Evolutionary conservation across 768 basidiomycete species (phyloP).

Genomic region (Pleurotus pulmonarius): DNA sequence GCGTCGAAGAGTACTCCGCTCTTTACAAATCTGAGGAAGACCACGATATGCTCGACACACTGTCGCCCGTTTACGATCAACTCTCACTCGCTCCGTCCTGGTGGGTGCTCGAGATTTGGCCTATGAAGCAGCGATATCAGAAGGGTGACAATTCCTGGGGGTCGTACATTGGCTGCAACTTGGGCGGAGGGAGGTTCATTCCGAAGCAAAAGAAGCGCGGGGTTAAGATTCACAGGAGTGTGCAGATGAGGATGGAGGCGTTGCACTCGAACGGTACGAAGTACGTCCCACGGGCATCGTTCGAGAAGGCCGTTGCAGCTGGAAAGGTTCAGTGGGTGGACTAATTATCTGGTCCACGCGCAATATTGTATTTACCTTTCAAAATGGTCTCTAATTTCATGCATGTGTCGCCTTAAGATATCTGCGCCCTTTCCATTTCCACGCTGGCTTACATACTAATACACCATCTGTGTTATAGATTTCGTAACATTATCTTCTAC

Average conservation of each 20-base stretch:
- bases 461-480: too few species aligned
- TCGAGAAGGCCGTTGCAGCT: too few species aligned
- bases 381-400: too few species aligned
- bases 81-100: slow-evolving; percentile 37
- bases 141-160: slow-evolving; percentile 21
- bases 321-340: too few species aligned
- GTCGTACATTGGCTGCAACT: slow-evolving; percentile 23
- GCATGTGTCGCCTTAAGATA: too few species aligned
- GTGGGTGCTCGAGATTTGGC: slow-evolving; percentile 63
- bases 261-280: slow-evolving; percentile 26
- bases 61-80: slow-evolving; percentile 48
- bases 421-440: too few species aligned
- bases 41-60: slow-evolving; percentile 48
- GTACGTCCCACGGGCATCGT: too few species aligned
- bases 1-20: background rate
- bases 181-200: slow-evolving; percentile 34
- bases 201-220: slow-evolving; percentile 33
- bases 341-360: too few species aligned
- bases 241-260: slow-evolving; percentile 54
- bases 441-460: too few species aligned
- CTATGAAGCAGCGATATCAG: slow-evolving; percentile 32
- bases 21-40: slow-evolving; percentile 36
- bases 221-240: slow-evolving; percentile 45
- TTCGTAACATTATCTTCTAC: too few species aligned
- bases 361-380: too few species aligned